Evolutionary conservation across 345 rosid species (phyloP).

Genomic region (Moricandia arvensis): DNA sequence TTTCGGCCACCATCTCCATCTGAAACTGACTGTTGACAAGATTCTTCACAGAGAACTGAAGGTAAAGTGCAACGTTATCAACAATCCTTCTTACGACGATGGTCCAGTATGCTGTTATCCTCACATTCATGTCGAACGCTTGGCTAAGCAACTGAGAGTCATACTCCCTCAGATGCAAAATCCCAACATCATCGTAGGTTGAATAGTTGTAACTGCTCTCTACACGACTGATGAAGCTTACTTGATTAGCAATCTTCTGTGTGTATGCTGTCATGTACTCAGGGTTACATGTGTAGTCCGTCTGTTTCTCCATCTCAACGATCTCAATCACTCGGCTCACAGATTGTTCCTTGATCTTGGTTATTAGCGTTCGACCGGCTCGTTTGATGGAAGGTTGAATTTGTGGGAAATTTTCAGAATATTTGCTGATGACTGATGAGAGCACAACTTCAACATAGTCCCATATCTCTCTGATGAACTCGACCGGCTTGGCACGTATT

Average conservation of each 20-base stretch:
- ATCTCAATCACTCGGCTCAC: slow-evolving; percentile 5
- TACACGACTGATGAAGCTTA: background rate
- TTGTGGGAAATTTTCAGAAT: slow-evolving; percentile 16
- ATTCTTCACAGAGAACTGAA: slow-evolving; percentile 30
- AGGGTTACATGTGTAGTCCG: slow-evolving; percentile 29
- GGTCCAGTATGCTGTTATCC: slow-evolving; percentile 36
- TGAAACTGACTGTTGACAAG: slow-evolving; percentile 26
- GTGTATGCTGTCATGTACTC: slow-evolving; percentile 19
- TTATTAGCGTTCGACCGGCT: background rate
- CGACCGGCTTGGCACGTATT: background rate
- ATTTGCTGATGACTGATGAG: background rate
- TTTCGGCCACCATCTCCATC: slow-evolving; percentile 13
- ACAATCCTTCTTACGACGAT: slow-evolving; percentile 35
- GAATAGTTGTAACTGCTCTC: background rate
- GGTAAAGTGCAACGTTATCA: slow-evolving; percentile 34
- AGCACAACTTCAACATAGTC: slow-evolving; percentile 22
- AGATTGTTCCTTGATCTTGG: slow-evolving; percentile 8
- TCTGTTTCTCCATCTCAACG: slow-evolving; percentile 18
- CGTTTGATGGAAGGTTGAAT: slow-evolving; percentile 17
- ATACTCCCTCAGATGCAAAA: background rate
- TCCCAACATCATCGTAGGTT: background rate
- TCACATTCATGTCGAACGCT: slow-evolving; percentile 26
- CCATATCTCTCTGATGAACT: slow-evolving; percentile 23
- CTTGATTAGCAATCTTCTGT: background rate
- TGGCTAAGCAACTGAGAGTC: background rate